A percentile compares a stretch with the other conserved stretches of the same genome.
These are phyloP conservation scores for Porodaedalea pini DNA, from an alignment of 1,284 basidiomycete species.

Conservation along the genomic window DNA sequence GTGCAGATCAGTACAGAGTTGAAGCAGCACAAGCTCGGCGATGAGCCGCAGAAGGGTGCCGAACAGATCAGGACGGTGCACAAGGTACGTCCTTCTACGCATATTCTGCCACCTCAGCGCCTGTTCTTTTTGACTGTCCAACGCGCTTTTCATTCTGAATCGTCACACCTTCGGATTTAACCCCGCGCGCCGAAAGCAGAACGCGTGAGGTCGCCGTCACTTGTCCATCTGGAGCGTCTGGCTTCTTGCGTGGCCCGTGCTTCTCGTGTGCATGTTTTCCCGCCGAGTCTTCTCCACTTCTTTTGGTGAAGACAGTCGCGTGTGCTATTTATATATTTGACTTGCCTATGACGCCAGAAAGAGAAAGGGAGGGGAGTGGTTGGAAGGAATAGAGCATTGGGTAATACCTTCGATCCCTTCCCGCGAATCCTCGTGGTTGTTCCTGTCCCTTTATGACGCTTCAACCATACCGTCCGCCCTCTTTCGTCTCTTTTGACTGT, in stretches of 20 bases:
- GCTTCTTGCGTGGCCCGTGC: not conserved
- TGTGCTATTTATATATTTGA: not conserved
- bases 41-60: slow-evolving; percentile 69
- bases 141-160: no score
- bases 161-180: not conserved
- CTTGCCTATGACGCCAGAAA: no score
- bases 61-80: slow-evolving; percentile 62
- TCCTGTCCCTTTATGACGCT: no score
- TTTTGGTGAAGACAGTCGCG: no score
- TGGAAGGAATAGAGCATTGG: not conserved
- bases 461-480: not conserved
- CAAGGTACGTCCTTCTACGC: slow-evolving; percentile 43
- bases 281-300: not conserved
- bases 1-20: slow-evolving; percentile 75
- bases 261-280: not conserved
- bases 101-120: not conserved
- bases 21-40: slow-evolving; percentile 69
- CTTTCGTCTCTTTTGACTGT: not conserved
- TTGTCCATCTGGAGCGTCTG: slow-evolving; percentile 22
- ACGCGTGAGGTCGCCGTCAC: slow-evolving; percentile 15
- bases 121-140: not conserved
- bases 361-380: not conserved
- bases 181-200: not conserved
- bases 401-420: not conserved
- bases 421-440: no score